These are phyloP conservation scores for Venturia pyrina DNA, from an alignment of 2,329 filamentous ascomycete genomes.

Conservation along the genomic window DNA sequence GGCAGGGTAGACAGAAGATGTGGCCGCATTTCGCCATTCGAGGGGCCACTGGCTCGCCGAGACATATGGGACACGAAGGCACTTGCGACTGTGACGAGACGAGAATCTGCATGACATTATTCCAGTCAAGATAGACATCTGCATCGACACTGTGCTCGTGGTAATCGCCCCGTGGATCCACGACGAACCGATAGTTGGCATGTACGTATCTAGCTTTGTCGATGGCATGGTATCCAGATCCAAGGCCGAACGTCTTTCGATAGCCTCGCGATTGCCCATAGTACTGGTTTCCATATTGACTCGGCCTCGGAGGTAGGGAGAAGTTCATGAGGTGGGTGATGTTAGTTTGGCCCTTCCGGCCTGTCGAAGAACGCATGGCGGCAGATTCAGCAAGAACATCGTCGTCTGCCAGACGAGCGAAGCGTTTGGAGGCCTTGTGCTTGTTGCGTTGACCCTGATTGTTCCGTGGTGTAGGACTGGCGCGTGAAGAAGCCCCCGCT, in stretches of 20 bases:
- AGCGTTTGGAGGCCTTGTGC: conserved; percentile 71
- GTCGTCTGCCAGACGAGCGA: conserved; percentile 60
- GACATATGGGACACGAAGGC: conserved; percentile 85
- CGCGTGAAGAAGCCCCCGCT: conserved; percentile 26
- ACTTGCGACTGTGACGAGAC: conserved; percentile 83
- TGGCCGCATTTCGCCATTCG: conserved; percentile 97
- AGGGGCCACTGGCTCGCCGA: conserved; percentile 84
- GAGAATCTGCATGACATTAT: conserved; percentile 79
- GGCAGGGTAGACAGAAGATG: conserved; percentile 88
- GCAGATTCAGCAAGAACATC: conserved; percentile 75
- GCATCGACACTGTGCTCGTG: conserved; percentile 71
- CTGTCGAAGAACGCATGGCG: conserved; percentile 53
- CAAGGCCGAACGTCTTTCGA: conserved; percentile 69
- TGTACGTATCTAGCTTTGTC: conserved; percentile 91
- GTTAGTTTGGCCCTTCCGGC: conserved; percentile 84
- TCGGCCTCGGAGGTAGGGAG: conserved; percentile 64
- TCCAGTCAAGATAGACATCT: conserved; percentile 85
- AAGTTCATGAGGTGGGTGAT: conserved; percentile 97
- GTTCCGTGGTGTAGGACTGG: conserved; percentile 52
- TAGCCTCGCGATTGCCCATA: conserved; percentile 34
- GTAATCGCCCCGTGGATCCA: conserved; percentile 74
- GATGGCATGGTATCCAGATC: conserved; percentile 78
- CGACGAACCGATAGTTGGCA: conserved; percentile 95
- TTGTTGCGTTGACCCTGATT: conserved; percentile 68
- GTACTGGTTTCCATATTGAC: conserved; percentile 47